Percentiles rank a stretch among this genome's conserved stretches.
phyloP scores from a whole-genome alignment of 2,329 filamentous ascomycete species.

The Fusarium annulatum region DNA sequence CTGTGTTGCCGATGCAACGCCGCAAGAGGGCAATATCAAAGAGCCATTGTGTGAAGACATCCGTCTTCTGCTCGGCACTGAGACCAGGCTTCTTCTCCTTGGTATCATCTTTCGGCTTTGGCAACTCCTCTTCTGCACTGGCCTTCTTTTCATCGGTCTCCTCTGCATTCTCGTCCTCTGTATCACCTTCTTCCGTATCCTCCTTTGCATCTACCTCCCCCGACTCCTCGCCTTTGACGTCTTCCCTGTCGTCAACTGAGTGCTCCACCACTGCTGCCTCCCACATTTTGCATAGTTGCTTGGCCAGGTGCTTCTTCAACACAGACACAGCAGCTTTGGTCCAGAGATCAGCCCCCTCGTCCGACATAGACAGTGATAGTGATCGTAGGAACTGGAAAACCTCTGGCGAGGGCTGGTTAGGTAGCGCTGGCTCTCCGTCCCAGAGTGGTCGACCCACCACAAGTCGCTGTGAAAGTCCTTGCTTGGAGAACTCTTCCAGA shows the following conservation, averaged over 20 bases:
- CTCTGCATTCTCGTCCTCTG: conserved; percentile 25
- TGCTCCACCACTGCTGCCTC: conserved; percentile 52
- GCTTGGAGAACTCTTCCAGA: conserved; percentile 59
- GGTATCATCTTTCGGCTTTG: not conserved
- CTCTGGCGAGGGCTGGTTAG: conserved; percentile 80
- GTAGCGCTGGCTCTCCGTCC: conserved; percentile 81
- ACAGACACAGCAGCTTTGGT: conserved; percentile 71
- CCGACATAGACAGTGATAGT: conserved; percentile 74
- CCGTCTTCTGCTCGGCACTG: conserved; percentile 49
- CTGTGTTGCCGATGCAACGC: conserved; percentile 54
- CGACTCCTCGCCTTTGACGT: conserved; percentile 1
- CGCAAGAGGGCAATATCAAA: conserved; percentile 68
- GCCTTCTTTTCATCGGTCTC: conserved; percentile 11
- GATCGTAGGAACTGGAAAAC: conserved; percentile 77
- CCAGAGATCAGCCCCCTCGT: conserved; percentile 83
- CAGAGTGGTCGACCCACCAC: conserved; percentile 77
- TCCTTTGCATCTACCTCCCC: not conserved
- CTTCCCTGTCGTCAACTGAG: conserved; percentile 30
- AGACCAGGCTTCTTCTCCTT: not conserved
- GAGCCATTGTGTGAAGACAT: conserved; percentile 69
- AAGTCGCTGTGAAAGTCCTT: conserved; percentile 55
- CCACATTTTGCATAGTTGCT: conserved; percentile 64
- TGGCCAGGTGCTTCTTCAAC: conserved; percentile 69
- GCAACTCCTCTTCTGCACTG: conserved; percentile 21
- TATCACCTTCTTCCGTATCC: not conserved